Conservation (phyloP, 2,329 filamentous ascomycete species). For the Colletotrichum tropicicola region DNA sequence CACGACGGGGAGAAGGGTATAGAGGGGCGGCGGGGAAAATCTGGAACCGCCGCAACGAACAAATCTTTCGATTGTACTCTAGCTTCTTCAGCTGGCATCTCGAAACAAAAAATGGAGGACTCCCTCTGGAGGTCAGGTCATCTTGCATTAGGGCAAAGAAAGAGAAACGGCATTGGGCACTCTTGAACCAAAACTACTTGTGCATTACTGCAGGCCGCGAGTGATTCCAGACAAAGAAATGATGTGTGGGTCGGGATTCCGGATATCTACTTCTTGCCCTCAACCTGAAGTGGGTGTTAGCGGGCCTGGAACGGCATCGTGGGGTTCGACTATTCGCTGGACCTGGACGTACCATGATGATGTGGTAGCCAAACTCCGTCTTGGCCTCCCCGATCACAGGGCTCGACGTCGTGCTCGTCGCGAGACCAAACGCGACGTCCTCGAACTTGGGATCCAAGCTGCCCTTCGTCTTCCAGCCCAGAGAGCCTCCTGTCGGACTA, state of each 20-base stretch:
- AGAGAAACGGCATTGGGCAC: conserved; percentile 31
- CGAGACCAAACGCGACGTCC: conserved; percentile 75
- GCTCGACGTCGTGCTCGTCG: conserved; percentile 69
- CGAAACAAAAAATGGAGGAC: conserved; percentile 44
- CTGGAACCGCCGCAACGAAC: conserved; percentile 33
- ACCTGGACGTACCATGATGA: conserved; percentile 72
- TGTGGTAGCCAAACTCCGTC: conserved; percentile 81
- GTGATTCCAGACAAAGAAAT: conserved; percentile 12
- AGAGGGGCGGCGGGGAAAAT: conserved; percentile 27
- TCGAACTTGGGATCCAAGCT: conserved; percentile 75
- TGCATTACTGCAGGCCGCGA: conserved; percentile 13
- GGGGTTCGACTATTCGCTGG: background rate
- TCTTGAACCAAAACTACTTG: conserved; percentile 23
- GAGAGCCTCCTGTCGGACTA: conserved; percentile 64
- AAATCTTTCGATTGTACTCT: conserved; percentile 53
- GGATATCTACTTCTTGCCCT: conserved; percentile 48
- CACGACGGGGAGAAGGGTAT: conserved; percentile 31
- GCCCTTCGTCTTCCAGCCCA: conserved; percentile 79
- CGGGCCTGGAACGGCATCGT: background rate
- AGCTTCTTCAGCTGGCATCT: conserved; percentile 57
- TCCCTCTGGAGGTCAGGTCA: conserved; percentile 42
- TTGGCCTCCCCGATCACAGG: conserved; percentile 77
- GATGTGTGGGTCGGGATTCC: background rate
- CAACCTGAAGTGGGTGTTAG: conserved; percentile 40
- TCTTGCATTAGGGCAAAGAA: conserved; percentile 41